phyloP scores from a whole-genome alignment of 768 basidiomycete species.

The Leccinum olivaceopallidum region DNA sequence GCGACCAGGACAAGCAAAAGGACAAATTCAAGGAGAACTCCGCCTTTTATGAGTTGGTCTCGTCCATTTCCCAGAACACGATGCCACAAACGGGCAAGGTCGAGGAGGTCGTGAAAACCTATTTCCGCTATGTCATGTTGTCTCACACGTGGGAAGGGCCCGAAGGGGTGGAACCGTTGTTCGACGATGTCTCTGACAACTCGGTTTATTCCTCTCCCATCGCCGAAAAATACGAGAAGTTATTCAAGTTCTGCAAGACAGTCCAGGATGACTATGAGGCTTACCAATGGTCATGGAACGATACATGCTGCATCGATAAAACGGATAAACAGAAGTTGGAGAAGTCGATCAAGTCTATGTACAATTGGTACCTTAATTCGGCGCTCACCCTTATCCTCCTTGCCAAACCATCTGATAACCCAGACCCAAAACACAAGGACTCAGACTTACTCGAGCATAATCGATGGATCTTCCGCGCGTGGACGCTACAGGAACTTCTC shows the following conservation, averaged over 20 bases:
- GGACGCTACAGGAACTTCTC: constrained; percentile 20
- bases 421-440: not conserved
- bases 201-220: not conserved
- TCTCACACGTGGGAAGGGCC: constrained; percentile 17
- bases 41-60: constrained; percentile 5
- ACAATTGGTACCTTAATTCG: constrained; percentile 16
- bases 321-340: not conserved
- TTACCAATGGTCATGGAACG: constrained; percentile 14
- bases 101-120: not conserved
- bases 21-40: constrained; percentile 4
- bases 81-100: not conserved
- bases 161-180: constrained; percentile 10
- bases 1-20: not conserved
- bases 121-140: constrained; percentile 20
- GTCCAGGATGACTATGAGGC: constrained; percentile 2
- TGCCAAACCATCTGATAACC: constrained; percentile 1
- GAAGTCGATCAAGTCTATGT: too few relatives aligned
- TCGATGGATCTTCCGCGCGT: constrained; percentile 17
- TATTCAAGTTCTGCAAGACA: constrained; percentile 10
- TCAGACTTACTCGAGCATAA: constrained; percentile 8
- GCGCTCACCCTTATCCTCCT: constrained; percentile 17
- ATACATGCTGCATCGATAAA: constrained; percentile 16
- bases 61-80: not conserved
- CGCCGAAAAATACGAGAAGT: constrained; percentile 5
- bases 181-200: constrained; percentile 3